Evolutionary conservation across 2,329 filamentous ascomycete species (phyloP).

Genomic region (Talaromyces verruculosus): DNA sequence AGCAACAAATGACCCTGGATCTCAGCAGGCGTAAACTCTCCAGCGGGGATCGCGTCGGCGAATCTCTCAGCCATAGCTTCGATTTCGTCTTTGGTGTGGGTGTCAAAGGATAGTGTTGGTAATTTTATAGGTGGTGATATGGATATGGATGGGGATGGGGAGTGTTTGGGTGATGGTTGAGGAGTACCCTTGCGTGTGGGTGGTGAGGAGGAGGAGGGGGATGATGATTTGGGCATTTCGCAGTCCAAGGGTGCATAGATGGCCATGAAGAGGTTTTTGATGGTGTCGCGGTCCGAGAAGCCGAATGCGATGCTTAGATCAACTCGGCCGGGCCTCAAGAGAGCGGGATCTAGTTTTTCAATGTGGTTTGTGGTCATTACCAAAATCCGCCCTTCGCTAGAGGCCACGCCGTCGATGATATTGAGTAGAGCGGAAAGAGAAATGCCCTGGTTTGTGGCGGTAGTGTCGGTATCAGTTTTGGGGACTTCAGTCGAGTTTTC

Average conservation of each 20-base stretch:
- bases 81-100: constrained; percentile 25
- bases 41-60: constrained; percentile 32
- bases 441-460: constrained; percentile 45
- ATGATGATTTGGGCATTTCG: constrained; percentile 24
- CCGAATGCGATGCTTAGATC: constrained; percentile 64
- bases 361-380: constrained; percentile 72
- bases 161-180: not conserved
- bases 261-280: constrained; percentile 43
- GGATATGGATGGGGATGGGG: constrained; percentile 1
- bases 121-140: not conserved
- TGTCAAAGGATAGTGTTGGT: not conserved
- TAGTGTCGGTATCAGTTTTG: constrained; percentile 12
- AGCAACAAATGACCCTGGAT: constrained; percentile 44
- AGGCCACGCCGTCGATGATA: constrained; percentile 68
- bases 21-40: constrained; percentile 42
- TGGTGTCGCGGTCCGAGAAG: constrained; percentile 36
- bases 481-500: constrained; percentile 18
- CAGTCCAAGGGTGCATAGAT: constrained; percentile 38
- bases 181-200: not conserved
- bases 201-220: not conserved
- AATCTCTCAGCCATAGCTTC: constrained; percentile 33
- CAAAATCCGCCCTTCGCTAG: constrained; percentile 67
- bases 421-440: constrained; percentile 68
- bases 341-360: constrained; percentile 63
- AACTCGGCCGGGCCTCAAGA: constrained; percentile 66